Evolutionary conservation across 2,329 filamentous ascomycete species (phyloP), one percentile per base, ranked within the genome.

Genomic region (Pseudopyricularia javanii): DNA sequence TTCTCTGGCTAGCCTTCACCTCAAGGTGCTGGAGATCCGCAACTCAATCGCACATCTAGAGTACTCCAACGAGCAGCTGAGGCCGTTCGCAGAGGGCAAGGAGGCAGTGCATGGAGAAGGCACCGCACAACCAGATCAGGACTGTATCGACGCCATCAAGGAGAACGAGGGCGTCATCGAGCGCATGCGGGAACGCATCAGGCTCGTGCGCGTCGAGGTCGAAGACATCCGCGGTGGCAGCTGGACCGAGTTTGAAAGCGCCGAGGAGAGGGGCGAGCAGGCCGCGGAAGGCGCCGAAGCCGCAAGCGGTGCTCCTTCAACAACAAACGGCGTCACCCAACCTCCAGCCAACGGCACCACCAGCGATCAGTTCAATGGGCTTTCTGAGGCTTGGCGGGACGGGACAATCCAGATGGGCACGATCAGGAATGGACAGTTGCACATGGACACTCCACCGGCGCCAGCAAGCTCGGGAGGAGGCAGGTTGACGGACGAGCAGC

Each of bases 41-140:
- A 90, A 89, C 75, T 80, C 75, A 60, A 83, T 90, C 63, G 75
- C 78, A 24, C 85, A 91, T 66, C 80, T 91, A 26, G 78, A 83
- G 61, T 82, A 82, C 65, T 86, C 82, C 57, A 91, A 90, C 69
- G 76, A 78, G 57, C 80, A 90, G 65, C 81, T 90, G 54, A 73
- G 76, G 53, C 84, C 85, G 33, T 89, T 80, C 60, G 83, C 84
- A 53, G 74, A 81, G 14, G 75, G 74, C 28, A 61, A 63, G 22
- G 65, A 64, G 3, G 61, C 67, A 0, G 62, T 69, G 1, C 53
- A 66, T 12, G 32, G 34, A 28, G 50, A 54, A 57, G 55, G 53
- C 28, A 57, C 55, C 15, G 67, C 48, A 4, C 52, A 72, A 24
- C 75, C 82, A 15, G 86, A 91, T 62, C 73, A 74, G 56, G 85